These are phyloP conservation scores for Pseudogymnoascus sp. DNA, from an alignment of 2,329 filamentous ascomycete genomes.

Conservation along the genomic window DNA sequence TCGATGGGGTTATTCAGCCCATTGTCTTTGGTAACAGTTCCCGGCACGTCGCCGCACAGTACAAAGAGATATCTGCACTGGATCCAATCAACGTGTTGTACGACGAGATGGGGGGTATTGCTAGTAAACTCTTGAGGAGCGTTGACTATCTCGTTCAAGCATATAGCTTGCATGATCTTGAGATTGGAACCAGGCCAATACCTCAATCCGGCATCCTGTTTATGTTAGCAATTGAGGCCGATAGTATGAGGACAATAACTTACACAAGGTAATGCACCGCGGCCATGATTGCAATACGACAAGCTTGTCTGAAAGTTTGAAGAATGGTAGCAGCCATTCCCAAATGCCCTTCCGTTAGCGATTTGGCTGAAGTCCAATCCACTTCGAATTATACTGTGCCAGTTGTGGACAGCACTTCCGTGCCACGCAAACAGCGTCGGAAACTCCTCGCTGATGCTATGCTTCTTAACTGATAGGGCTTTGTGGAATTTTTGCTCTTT, in stretches of 20 bases:
- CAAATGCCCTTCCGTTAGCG: slow-evolving; percentile 61
- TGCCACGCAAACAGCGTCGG: slow-evolving; percentile 85
- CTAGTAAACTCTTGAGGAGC: slow-evolving; percentile 54
- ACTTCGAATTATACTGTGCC: slow-evolving; percentile 83
- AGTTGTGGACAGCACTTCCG: slow-evolving; percentile 68
- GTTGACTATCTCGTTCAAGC: slow-evolving; percentile 83
- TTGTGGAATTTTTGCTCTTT: slow-evolving; percentile 71
- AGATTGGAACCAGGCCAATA: slow-evolving; percentile 63
- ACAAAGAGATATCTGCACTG: slow-evolving; percentile 82
- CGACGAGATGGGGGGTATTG: slow-evolving; percentile 57
- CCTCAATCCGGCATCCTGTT: not conserved
- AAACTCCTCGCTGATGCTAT: slow-evolving; percentile 17
- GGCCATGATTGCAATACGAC: slow-evolving; percentile 14
- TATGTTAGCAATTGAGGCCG: slow-evolving; percentile 12
- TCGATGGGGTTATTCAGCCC: not conserved
- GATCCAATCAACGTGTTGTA: slow-evolving; percentile 75
- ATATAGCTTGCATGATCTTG: slow-evolving; percentile 52
- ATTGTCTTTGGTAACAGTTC: not conserved
- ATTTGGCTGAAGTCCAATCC: slow-evolving; percentile 66
- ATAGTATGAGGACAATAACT: not conserved
- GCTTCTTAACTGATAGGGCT: slow-evolving; percentile 45
- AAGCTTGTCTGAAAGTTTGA: slow-evolving; percentile 48
- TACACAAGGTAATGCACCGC: not conserved
- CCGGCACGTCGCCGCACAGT: not conserved
- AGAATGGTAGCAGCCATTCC: slow-evolving; percentile 79